Percentiles rank a stretch among this genome's conserved stretches.
Evolutionary conservation across 2,329 filamentous ascomycete genomes (phyloP).

Genomic region (Orbilia quercus): DNA sequence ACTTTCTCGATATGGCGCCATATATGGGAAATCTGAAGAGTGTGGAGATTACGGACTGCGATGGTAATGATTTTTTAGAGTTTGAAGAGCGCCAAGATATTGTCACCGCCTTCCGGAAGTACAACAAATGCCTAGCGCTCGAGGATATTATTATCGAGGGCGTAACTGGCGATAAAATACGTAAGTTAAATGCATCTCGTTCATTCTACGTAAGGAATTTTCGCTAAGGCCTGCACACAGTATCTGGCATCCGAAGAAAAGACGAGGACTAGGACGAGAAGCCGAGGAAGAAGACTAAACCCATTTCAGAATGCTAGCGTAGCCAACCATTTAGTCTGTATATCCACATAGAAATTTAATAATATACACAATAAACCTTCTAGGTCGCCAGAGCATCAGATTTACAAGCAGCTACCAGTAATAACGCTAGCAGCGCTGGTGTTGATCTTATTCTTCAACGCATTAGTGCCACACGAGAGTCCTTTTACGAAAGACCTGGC

Average conservation of each 20-base stretch:
- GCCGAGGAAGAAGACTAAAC: no score
- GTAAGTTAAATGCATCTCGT: not conserved
- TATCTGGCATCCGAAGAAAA: no score
- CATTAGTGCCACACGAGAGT: conserved; percentile 66
- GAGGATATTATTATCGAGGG: conserved; percentile 1
- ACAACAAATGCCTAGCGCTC: not conserved
- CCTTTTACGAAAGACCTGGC: conserved; percentile 71
- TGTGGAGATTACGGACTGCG: conserved; percentile 8
- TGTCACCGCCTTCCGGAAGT: not conserved
- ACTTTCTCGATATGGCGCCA: conserved; percentile 12
- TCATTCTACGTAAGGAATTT: no score
- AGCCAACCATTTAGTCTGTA: not conserved
- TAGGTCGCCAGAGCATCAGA: not conserved
- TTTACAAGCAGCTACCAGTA: conserved; percentile 48
- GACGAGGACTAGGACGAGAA: no score
- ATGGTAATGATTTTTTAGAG: not conserved
- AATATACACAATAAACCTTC: conserved; percentile 2
- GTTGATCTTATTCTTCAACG: conserved; percentile 61
- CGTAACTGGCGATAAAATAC: not conserved
- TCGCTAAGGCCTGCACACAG: no score
- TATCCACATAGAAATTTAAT: not conserved
- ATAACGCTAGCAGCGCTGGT: conserved; percentile 46
- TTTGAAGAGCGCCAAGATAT: conserved; percentile 5
- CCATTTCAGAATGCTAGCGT: no score
- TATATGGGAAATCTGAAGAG: conserved; percentile 1